Base-by-base conservation (phyloP, 2,329 filamentous ascomycete species). In the Huntiella omanensis region DNA sequence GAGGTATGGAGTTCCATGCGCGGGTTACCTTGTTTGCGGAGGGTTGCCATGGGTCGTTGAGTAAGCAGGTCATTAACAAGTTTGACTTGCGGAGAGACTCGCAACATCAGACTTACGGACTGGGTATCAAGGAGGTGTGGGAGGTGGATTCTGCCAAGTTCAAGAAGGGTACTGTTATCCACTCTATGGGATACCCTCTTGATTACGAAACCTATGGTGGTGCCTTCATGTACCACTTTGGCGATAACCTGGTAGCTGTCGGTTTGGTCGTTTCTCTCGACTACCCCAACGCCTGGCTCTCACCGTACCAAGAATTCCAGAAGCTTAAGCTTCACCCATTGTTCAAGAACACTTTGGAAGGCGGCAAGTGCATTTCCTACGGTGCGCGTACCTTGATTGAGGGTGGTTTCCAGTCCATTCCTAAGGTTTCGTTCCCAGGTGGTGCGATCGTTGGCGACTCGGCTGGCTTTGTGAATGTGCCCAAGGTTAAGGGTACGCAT, bases 161-260 rank as follows among this genome's bases (percentile, higher is more conserved):
- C 64, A 71, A 80, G 51, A 82, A 82, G 57, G 91, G 91, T 45
- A 69, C 88, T 54, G 75, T 96, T 40, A 75, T 79, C 3, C 91
- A 98, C 65, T 83, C 85, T 4, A 76, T 98, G 78, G 91, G 91
- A 15, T 96, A 93, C 57, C 91, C 91, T 15, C 65, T 98, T 39
- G 75, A 85, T 12, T 75, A 71, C 55, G 81, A 96, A 58, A 91
- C 87, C 6, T 98, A 98, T 59, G 91, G 91, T 54, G 91, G 91
- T 53, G 86, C 83, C n/a, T 98, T 86, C 79, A 87, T 98, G 83
- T 98, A 98, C 59, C 91, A 98, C 62, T 98, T 96, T 62, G 91
- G 87, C 34, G 88, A 98, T 55, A 98, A 96, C 62, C 73, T 96
- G 55, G 88, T 98, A 50, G 86, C 79, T 54, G 70, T 98, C 47